Evolutionary conservation across 306 rosid species (phyloP).

Genomic region (Potentilla sterilis): DNA sequence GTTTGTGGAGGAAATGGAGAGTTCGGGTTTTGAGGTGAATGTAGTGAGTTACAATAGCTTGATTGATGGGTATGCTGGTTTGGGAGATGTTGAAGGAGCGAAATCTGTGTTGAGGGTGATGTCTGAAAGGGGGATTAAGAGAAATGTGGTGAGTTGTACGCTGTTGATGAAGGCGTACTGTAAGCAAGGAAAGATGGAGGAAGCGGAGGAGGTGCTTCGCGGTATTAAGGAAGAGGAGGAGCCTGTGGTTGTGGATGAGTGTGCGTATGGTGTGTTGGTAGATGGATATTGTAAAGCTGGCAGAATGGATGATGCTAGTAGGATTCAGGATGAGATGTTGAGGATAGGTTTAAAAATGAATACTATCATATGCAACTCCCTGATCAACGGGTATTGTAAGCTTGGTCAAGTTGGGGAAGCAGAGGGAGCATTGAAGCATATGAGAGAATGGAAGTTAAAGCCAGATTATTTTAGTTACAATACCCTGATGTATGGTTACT

Average conservation of each 20-base stretch:
- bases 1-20: slow-evolving; percentile 58
- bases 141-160: slow-evolving; percentile 61
- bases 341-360: slow-evolving; percentile 57
- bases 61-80: slow-evolving; percentile 57
- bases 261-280: slow-evolving; percentile 58
- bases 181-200: slow-evolving; percentile 48
- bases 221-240: slow-evolving; percentile 49
- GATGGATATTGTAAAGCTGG: slow-evolving; percentile 68
- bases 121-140: slow-evolving; percentile 44
- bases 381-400: slow-evolving; percentile 74
- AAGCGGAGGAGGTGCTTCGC: slow-evolving; percentile 62
- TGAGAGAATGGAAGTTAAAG: slow-evolving; percentile 48
- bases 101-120: slow-evolving; percentile 50
- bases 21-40: slow-evolving; percentile 52
- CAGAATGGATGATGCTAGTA: slow-evolving; percentile 64
- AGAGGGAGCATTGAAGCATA: slow-evolving; percentile 42
- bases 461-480: slow-evolving; percentile 53
- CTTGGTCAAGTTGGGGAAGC: slow-evolving; percentile 46
- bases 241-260: slow-evolving; percentile 51
- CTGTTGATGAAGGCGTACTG: slow-evolving; percentile 62
- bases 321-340: slow-evolving; percentile 64
- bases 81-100: slow-evolving; percentile 55
- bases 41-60: slow-evolving; percentile 65
- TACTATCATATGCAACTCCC: slow-evolving; percentile 62
- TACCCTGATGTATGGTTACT: slow-evolving; percentile 43